These are phyloP conservation scores for Rhizopus arrhizus DNA, from an alignment of 371 early-diverging fungal genomes.

Conservation along the genomic window DNA sequence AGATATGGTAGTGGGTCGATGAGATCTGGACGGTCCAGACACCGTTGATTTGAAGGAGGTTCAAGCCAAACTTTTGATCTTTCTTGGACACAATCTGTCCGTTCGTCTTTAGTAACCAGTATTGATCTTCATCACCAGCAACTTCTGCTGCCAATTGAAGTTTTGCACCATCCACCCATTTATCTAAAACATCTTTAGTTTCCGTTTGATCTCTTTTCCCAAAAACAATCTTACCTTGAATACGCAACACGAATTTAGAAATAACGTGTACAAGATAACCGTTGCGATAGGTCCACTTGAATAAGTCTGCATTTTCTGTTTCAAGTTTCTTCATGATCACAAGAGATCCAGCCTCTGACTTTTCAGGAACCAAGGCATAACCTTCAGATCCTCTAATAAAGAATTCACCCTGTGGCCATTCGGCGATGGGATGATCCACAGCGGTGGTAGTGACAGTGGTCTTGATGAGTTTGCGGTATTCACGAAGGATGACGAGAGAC, in stretches of 20 bases:
- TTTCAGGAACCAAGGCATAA: constrained; percentile 36
- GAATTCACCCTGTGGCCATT: constrained; percentile 44
- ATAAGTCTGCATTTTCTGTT: constrained; percentile 12
- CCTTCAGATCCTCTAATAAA: constrained; percentile 38
- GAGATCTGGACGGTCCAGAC: constrained; percentile 30
- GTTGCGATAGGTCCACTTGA: constrained; percentile 50
- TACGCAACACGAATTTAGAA: constrained; percentile 42
- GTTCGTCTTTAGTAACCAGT: constrained; percentile 43
- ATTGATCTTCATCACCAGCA: constrained; percentile 31
- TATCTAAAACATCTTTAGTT: constrained; percentile 21
- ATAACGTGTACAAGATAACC: constrained; percentile 53
- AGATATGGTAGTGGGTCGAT: constrained; percentile 31
- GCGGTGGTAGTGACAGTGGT: constrained; percentile 1
- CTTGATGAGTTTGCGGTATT: constrained; percentile 18
- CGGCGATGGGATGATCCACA: constrained; percentile 28
- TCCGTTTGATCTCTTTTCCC: background rate
- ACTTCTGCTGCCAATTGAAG: constrained; percentile 30
- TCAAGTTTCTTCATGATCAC: constrained; percentile 39
- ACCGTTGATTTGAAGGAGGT: constrained; percentile 27
- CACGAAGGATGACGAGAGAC: constrained; percentile 25
- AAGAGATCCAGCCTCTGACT: constrained; percentile 33
- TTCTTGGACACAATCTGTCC: constrained; percentile 38
- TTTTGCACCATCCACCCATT: constrained; percentile 25
- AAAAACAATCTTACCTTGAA: constrained; percentile 31
- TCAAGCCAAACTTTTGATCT: constrained; percentile 32